Percentiles rank a stretch among this genome's conserved stretches.
phyloP scores from a whole-genome alignment of 2,329 filamentous ascomycete genomes.

The Fusarium circinatum region DNA sequence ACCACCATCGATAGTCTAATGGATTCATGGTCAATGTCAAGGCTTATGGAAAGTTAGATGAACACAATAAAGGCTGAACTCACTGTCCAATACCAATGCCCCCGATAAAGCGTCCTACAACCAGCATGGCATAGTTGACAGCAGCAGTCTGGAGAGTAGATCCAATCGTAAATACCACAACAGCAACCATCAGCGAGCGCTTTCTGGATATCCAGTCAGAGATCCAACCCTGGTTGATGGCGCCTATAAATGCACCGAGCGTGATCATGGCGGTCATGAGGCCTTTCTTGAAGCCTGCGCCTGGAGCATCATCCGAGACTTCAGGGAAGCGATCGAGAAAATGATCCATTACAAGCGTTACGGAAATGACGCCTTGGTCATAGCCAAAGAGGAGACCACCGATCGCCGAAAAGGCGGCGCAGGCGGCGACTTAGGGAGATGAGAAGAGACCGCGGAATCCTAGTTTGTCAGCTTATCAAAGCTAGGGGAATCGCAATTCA shows the following conservation, averaged over 20 bases:
- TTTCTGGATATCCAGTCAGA: constrained; percentile 48
- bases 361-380: constrained; percentile 54
- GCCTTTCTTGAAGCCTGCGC: constrained; percentile 51
- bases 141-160: constrained; percentile 56
- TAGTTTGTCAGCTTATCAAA: not conserved
- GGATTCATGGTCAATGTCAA: not conserved
- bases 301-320: constrained; percentile 48
- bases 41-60: rapidly evolving
- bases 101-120: constrained; percentile 54
- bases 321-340: constrained; percentile 49
- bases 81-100: constrained; percentile 54
- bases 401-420: constrained; percentile 49
- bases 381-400: constrained; percentile 55
- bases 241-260: constrained; percentile 59
- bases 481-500: rapidly evolving
- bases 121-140: constrained; percentile 54
- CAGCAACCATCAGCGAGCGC: constrained; percentile 48
- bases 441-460: constrained; percentile 48
- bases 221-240: constrained; percentile 54
- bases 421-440: constrained; percentile 48
- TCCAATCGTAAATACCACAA: constrained; percentile 52
- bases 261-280: constrained; percentile 63
- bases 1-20: constrained; percentile 47
- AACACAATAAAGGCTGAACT: not conserved
- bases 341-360: constrained; percentile 51